These are phyloP conservation scores for Boechera stricta DNA, from an alignment of 345 rosid species.

Conservation along the genomic window DNA sequence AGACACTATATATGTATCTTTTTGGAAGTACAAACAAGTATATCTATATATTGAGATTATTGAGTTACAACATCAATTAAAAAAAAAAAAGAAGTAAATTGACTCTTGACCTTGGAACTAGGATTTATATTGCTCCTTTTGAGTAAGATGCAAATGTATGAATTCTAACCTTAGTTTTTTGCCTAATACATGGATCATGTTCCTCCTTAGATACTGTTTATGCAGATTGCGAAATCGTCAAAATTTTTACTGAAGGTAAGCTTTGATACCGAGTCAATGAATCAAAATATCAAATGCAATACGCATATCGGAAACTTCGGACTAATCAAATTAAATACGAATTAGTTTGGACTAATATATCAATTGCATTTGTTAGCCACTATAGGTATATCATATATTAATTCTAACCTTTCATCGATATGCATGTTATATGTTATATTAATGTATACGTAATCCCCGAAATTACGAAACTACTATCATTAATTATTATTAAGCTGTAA, in stretches of 20 bases:
- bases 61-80: not conserved
- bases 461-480: too few relatives aligned
- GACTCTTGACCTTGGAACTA: conserved; percentile 30
- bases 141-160: conserved; percentile 24
- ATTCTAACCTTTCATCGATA: too few relatives aligned
- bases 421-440: not conserved
- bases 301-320: not conserved
- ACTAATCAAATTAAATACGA: not conserved
- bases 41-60: not conserved
- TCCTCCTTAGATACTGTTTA: conserved; percentile 1
- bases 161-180: conserved; percentile 10
- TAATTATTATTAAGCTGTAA: too few relatives aligned
- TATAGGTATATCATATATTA: too few relatives aligned
- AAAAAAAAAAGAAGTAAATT: not conserved
- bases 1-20: not conserved
- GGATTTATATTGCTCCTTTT: conserved; percentile 6
- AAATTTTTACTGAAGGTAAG: not conserved
- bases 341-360: not conserved
- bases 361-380: too few relatives aligned
- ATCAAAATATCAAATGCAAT: too few relatives aligned
- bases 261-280: not conserved
- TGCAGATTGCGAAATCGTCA: not conserved
- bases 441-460: too few relatives aligned
- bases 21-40: not conserved
- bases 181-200: conserved; percentile 36